Evolutionary conservation across 495 filamentous ascomycete species (phyloP), one percentile per base, ranked within the genome.

Genomic region (Penicillium mononematosum): DNA sequence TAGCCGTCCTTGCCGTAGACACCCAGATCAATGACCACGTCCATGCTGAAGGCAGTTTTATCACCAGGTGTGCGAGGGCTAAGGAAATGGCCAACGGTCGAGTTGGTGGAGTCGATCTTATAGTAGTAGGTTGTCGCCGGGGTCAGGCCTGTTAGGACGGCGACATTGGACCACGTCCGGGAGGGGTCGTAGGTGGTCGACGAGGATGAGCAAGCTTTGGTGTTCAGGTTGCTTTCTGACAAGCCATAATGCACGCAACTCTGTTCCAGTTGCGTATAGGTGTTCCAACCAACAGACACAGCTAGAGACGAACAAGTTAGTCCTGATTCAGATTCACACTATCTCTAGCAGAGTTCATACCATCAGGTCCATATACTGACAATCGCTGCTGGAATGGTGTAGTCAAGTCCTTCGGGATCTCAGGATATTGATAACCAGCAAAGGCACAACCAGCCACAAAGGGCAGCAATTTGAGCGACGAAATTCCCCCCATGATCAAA

Each of bases 361-460:
- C 64, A 57, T 77, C 79, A 0, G 80, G 75, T 7, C 78, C 79
- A 50, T 79, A 78, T n/a, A 84, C 74, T 36, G 81, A 77, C 52
- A 85, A 66, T 5, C 83, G 80, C 59, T 83, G 83, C 64, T 84
- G 83, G 12, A 75, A 66, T 2, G 83, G 83, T 2, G 82, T 85
- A 10, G 81, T 81, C 67, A 78, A 53, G 62, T 85, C 83, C 16
- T 57, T 50, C 5, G 83, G 83, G n/a, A 76, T 74, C 9, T 76
- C 31, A 19, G 83, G 82, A 63, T 78, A 83, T 54, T 68, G 78
- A 2, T 78, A 77, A 12, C 61, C 62, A 12, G 79, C 80, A 47
- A 73, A 53, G 10, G 61, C 72, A 36, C 65, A 60, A 12, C 67
- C 67, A 19, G 74, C 79, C 56, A 81, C 31, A 10, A 78, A 31